A percentile compares a stretch with the other conserved stretches of the same genome.
phyloP scores from a whole-genome alignment of 2,329 filamentous ascomycete genomes.

The Periconia macrospinosa region DNA sequence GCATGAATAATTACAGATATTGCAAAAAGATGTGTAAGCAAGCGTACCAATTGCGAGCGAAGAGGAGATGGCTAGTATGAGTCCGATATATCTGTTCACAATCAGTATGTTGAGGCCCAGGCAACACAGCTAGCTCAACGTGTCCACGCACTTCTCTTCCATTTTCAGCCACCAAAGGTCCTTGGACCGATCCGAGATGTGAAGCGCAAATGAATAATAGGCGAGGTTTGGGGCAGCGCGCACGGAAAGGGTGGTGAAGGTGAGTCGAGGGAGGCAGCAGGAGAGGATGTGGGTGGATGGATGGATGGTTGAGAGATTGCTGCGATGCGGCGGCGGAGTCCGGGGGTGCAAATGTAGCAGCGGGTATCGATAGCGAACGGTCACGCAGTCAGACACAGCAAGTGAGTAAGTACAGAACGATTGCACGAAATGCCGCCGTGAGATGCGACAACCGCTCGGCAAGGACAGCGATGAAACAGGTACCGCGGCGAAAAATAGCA shows the following conservation, averaged over 20 bases:
- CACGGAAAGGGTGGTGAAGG: background rate
- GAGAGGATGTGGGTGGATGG: background rate
- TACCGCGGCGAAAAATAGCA: background rate
- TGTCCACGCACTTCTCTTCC: constrained; percentile 45
- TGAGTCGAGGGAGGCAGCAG: background rate
- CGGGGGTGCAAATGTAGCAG: background rate
- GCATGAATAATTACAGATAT: background rate
- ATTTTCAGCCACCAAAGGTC: constrained; percentile 21
- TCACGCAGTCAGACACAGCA: background rate
- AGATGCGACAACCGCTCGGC: background rate
- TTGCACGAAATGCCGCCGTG: background rate
- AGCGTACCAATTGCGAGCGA: constrained; percentile 43
- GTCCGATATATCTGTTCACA: constrained; percentile 43
- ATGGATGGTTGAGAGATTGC: background rate
- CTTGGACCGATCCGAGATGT: constrained; percentile 5
- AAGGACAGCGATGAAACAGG: background rate
- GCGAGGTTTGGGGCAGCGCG: background rate
- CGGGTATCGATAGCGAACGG: background rate
- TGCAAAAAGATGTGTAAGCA: background rate
- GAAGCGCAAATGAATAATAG: constrained; percentile 1
- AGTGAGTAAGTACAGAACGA: no score
- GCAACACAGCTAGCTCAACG: constrained; percentile 4
- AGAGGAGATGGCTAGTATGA: constrained; percentile 44
- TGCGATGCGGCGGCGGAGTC: background rate
- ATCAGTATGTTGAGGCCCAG: constrained; percentile 18